Evolutionary conservation across 257 asterid genomes (phyloP).

Genomic region (Asclepias syriaca): DNA sequence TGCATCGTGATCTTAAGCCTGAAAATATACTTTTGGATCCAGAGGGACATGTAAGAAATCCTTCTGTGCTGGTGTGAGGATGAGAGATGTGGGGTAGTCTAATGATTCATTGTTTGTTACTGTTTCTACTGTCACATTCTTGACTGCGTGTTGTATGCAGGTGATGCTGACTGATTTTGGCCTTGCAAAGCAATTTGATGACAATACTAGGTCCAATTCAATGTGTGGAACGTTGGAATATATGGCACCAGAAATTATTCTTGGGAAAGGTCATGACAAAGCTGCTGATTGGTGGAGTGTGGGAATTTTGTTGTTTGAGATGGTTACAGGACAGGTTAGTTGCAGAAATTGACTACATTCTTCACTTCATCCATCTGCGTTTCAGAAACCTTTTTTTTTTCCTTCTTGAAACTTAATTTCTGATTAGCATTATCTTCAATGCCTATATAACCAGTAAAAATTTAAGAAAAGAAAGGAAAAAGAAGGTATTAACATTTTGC

Average conservation of each 20-base stretch:
- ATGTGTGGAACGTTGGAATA: slow-evolving; percentile 81
- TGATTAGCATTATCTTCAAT: not conserved
- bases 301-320: slow-evolving; percentile 68
- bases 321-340: slow-evolving; percentile 74
- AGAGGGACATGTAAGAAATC: slow-evolving; percentile 66
- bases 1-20: slow-evolving; percentile 88
- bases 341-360: not conserved
- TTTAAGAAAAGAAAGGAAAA: not conserved
- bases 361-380: not conserved
- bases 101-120: not conserved
- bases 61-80: not conserved
- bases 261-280: slow-evolving; percentile 72
- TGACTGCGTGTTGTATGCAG: slow-evolving; percentile 28
- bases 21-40: slow-evolving; percentile 76
- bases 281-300: slow-evolving; percentile 95
- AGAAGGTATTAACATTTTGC: not conserved
- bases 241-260: slow-evolving; percentile 83
- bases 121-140: not conserved
- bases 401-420: slow-evolving; percentile 1
- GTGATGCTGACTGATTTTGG: slow-evolving; percentile 77
- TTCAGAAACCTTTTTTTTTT: not conserved
- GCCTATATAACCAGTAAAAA: not conserved
- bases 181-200: slow-evolving; percentile 65
- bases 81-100: not conserved
- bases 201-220: slow-evolving; percentile 60